These are phyloP conservation scores for Tricladium varicosporioides DNA, from an alignment of 2,329 filamentous ascomycete species.

Conservation along the genomic window DNA sequence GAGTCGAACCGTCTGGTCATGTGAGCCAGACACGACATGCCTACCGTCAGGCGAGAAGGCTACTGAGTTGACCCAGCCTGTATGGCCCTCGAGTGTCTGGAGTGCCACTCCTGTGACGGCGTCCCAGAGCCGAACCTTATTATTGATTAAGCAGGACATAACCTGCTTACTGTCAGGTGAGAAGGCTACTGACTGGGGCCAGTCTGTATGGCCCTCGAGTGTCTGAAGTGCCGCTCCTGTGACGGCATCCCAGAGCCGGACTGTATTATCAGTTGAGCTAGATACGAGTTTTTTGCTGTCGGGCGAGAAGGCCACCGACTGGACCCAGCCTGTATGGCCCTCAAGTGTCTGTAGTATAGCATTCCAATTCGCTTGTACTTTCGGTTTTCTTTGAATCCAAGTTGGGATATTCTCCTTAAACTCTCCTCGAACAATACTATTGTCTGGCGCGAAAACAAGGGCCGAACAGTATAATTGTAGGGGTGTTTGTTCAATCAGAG, in stretches of 20 bases:
- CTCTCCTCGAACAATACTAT: constrained; percentile 26
- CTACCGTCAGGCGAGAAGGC: constrained; percentile 19
- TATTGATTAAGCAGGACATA: too few species aligned
- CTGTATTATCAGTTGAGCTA: neutral
- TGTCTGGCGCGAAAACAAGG: constrained; percentile 28
- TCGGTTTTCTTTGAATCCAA: constrained; percentile 20
- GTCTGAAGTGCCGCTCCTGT: too few species aligned
- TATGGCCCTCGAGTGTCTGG: constrained; percentile 15
- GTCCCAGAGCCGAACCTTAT: too few species aligned
- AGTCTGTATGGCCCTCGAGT: too few species aligned
- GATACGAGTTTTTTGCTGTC: too few species aligned
- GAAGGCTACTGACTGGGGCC: too few species aligned
- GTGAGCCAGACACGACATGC: neutral
- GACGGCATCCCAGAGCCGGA: too few species aligned
- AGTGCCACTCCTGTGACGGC: constrained; percentile 7
- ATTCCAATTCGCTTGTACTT: constrained; percentile 18
- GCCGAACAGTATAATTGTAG: constrained; percentile 31
- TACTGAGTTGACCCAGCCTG: constrained; percentile 4
- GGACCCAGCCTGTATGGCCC: constrained; percentile 10
- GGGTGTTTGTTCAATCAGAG: constrained; percentile 25
- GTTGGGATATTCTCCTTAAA: constrained; percentile 17
- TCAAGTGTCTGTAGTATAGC: constrained; percentile 13
- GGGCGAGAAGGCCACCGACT: constrained; percentile 19
- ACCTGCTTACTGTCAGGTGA: too few species aligned
- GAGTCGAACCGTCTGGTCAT: neutral